Evolutionary conservation across 2,329 filamentous ascomycete genomes (phyloP), one percentile per base, ranked within the genome.

Genomic region (Colletotrichum shisoi): DNA sequence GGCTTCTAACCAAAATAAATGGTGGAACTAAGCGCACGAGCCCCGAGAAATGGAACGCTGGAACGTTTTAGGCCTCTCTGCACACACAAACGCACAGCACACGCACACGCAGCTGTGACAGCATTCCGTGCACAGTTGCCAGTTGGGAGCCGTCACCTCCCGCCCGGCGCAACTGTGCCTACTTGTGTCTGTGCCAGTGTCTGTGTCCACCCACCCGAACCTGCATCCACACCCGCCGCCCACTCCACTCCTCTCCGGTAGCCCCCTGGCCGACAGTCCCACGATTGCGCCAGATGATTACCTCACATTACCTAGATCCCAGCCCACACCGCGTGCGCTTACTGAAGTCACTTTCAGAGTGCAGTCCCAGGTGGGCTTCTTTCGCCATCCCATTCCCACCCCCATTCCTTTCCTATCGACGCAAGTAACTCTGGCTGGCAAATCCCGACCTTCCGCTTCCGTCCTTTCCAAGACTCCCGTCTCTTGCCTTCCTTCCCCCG

Each of bases 371-470:
- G 46, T 53, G 46, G 31, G 54, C 45, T 53, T 59, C 54, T 27
- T n/a, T 44, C 15, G 40, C 48, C 27, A 63, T 21, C 37, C 17
- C 53, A 57, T 21, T 37, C 17, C 53, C 56, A 53, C 53, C 45
- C 58, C 21, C 42, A 45, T 51, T 40, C 60, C 53, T 17, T 54
- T 44, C 56, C 62, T 51, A 48, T 56, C 60, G 53, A 37, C 31
- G 40, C 60, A 52, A 53, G 59, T 61, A 57, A 24, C 54, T 42
- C 44, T 67, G n/a, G 64, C 66, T 68, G 66, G 62, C 62, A 68
- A 68, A 68, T 62, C 39, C 62, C 66, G 57, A 64, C 61, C 64
- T 67, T 59, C 61, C 61, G 40, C 54, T 67, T 59, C 61, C 49
- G 64, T 64, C 27, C 24, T 54, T 62, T 7, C 60, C 53, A 67